Base-by-base conservation (phyloP, 75 land plant genomes). In the Sequoiadendron giganteum region DNA sequence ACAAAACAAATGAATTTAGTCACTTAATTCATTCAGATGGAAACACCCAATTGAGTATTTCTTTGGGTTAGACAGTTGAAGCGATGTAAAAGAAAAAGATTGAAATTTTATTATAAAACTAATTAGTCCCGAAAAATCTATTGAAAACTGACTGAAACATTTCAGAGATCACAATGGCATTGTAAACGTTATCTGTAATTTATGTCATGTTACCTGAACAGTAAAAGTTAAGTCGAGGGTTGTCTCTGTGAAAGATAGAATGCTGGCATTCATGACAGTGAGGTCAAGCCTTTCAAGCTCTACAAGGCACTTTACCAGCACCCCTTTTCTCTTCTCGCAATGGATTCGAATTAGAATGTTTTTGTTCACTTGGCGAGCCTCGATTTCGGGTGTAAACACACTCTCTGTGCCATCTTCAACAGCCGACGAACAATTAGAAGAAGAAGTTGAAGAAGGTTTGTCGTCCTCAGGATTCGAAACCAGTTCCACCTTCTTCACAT, bases 211-310 rank as follows among this genome's bases (percentile, higher is more conserved):
- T 80, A 18, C 36, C 39, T 95, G 88, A 48, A 94, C 96, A 84
- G 85, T 86, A 32, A 94, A 83, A 40, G 96, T 95, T 38, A 96
- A 70, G 58, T 97, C 94, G n/a, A 93, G 89, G 9, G 89, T 52
- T 6, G 91, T 91, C 38, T 85, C 88, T 36, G 92, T 89, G 90
- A 95, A 95, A 1, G 96, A 92, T 54, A 96, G 47, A 80, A 88
- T 90, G 81, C 87, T 93, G 65, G 91, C 92, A 84, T 90, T 92
- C 19, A 88, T 42, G 18, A 96, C 87, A 0, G 77, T 56, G 28
- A 96, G 88, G 25, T 92, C 87, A 68, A 93, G 86, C 87, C 85
- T 93, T 87, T 92, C 95, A 18, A 97, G 93, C 87, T 96, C 96
- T 0, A 92, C 91, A 1, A 95, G 90, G 2, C 86, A 84, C 84